phyloP scores from a whole-genome alignment of 768 basidiomycete species.

The Amanita rubescens region DNA sequence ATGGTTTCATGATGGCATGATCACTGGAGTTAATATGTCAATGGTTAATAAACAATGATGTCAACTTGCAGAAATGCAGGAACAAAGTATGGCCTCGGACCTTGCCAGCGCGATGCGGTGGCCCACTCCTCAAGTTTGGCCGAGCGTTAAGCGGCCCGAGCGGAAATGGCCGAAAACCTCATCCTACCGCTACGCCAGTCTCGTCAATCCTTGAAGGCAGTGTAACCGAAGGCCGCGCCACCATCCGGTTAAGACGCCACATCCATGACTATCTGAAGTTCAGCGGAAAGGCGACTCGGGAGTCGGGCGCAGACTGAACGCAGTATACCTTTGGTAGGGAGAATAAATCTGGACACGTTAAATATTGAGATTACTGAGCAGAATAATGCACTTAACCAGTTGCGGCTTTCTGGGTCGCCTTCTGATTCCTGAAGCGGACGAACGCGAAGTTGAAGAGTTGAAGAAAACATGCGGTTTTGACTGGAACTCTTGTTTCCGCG shows the following conservation, averaged over 20 bases:
- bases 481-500: too few relatives aligned
- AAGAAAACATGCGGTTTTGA: conserved; percentile 48
- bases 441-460: conserved; percentile 64
- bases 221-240: not conserved
- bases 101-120: too few relatives aligned
- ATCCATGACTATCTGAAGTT: not conserved
- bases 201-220: not conserved
- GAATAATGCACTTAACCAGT: conserved; percentile 51
- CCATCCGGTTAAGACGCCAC: not conserved
- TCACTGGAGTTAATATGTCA: too few relatives aligned
- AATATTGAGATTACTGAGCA: conserved; percentile 49
- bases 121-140: too few relatives aligned
- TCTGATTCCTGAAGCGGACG: conserved; percentile 51
- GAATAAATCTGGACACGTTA: conserved; percentile 21
- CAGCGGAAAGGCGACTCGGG: not conserved
- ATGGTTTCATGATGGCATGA: too few relatives aligned
- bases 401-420: conserved; percentile 50
- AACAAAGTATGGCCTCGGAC: too few relatives aligned
- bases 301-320: not conserved
- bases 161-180: too few relatives aligned
- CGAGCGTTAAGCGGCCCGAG: too few relatives aligned
- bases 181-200: not conserved
- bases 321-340: not conserved
- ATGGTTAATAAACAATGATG: too few relatives aligned
- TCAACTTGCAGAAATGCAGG: too few relatives aligned